Evolutionary conservation across 345 rosid species (phyloP).

Genomic region (Punica granatum): DNA sequence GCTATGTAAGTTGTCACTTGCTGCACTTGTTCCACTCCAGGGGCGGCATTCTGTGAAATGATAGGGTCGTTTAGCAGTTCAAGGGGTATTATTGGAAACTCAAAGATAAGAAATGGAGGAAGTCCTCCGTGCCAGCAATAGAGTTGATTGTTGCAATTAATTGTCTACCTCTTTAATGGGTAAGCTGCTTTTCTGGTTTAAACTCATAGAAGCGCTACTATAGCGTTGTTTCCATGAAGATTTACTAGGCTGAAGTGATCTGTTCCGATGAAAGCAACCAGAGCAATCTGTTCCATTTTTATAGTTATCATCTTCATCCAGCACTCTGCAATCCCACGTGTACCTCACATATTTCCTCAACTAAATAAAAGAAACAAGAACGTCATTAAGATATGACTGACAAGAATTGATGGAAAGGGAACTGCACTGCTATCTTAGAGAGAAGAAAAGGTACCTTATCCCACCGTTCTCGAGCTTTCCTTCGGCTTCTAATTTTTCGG

Average conservation of each 20-base stretch:
- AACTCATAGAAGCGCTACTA: slow-evolving; percentile 18
- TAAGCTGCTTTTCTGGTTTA: slow-evolving; percentile 31
- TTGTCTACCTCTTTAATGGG: slow-evolving; percentile 49
- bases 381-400: not conserved
- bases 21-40: slow-evolving; percentile 18
- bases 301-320: slow-evolving; percentile 32
- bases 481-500: slow-evolving; percentile 54
- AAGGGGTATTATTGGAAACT: not conserved
- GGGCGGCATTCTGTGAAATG: slow-evolving; percentile 26
- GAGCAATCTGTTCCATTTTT: slow-evolving; percentile 24
- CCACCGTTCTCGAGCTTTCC: slow-evolving; percentile 83
- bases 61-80: not conserved
- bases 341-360: slow-evolving; percentile 85
- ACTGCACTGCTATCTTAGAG: not conserved
- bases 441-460: slow-evolving; percentile 49
- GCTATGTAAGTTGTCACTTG: slow-evolving; percentile 26
- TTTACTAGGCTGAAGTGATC: slow-evolving; percentile 25
- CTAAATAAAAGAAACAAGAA: slow-evolving; percentile 29
- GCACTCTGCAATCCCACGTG: slow-evolving; percentile 58
- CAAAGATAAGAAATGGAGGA: not conserved
- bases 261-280: slow-evolving; percentile 28
- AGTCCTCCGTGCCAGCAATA: not conserved
- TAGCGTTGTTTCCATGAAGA: slow-evolving; percentile 26
- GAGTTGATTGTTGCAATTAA: not conserved
- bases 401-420: slow-evolving; percentile 2